Base-by-base conservation (phyloP, 331 rosid species). In the Quercus lobata region DNA sequence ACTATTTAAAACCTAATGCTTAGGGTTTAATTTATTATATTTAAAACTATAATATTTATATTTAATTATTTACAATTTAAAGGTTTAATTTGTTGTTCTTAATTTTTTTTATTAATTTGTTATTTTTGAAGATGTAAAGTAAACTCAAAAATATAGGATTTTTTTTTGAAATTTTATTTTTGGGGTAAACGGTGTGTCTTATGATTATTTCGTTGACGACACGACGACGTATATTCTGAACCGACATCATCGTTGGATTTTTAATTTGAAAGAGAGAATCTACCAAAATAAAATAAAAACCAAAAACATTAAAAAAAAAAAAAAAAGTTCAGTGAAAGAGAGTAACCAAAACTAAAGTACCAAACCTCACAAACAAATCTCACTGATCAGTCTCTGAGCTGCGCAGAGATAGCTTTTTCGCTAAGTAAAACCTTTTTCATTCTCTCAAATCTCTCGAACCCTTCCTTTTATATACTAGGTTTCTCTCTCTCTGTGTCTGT, bases 331-430 rank as follows among this genome's bases (percentile, higher is more conserved):
- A 34, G 55, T 49, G 18, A 9, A 21, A 22, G 49, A 46, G 53
- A 69, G 35, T n/a, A 14, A 35, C 57, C 4, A 69, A 82, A 34
- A 30, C 76, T 76, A 25, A 15, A 14, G 55, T 49, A 49, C 77
- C 37, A 16, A 61, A 4, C 49, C 49, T 41, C 49, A 41, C 49
- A 41, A 41, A 8, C 49, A 41, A 41, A 80, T 63, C 76, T 71
- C 53, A 61, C 56, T 14, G 5, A 34, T 69, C 60, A 49, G 25
- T 62, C 30, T 17, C 63, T 70, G 75, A 71, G 87, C 82, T 57
- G 79, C 85, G 21, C 74, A 18, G 63, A 75, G 79, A 29, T 74
- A 79, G 71, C 90, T 92, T 88, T 82, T 11, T 46, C 73, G 35
- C 74, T 85, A 85, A 89, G 93, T 83, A 84, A 82, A 53, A 77